These are phyloP conservation scores for Primulina tabacum DNA, from an alignment of 257 asterid species.

Conservation along the genomic window DNA sequence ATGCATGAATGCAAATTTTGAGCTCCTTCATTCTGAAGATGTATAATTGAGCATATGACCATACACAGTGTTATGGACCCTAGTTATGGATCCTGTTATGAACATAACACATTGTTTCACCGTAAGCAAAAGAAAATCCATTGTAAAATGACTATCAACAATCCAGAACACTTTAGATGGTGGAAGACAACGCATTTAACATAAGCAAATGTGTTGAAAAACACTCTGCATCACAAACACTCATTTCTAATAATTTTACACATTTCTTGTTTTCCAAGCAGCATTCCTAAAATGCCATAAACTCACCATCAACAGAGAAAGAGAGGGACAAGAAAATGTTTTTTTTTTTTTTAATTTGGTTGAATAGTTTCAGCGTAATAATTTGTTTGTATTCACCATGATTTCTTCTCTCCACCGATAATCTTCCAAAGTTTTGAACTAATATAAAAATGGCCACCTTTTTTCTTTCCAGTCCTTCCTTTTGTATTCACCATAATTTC, in stretches of 20 bases:
- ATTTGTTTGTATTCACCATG: neutral
- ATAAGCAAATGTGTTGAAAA: neutral
- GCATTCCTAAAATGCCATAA: neutral
- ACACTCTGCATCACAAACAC: neutral
- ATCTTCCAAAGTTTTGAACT: too few relatives aligned
- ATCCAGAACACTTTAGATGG: neutral
- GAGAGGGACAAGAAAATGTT: neutral
- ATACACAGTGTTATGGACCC: neutral
- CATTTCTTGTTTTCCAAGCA: neutral
- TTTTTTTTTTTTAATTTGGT: too few relatives aligned
- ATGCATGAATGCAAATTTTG: neutral
- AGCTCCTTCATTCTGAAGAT: neutral
- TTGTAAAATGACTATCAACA: neutral
- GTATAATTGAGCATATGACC: neutral
- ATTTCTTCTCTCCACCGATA: too few relatives aligned
- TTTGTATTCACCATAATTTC: too few relatives aligned
- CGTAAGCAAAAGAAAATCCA: conserved; percentile 6
- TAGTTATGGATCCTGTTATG: too few relatives aligned
- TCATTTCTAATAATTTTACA: neutral
- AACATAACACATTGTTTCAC: neutral
- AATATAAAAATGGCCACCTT: too few relatives aligned
- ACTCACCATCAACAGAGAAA: neutral
- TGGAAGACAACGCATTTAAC: neutral
- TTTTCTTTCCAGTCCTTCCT: neutral
- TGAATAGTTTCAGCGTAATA: neutral